A percentile compares a stretch with the other conserved stretches of the same genome.
Evolutionary conservation across 305 asterid genomes (phyloP).

Genomic region (Fraxinus albicans): DNA sequence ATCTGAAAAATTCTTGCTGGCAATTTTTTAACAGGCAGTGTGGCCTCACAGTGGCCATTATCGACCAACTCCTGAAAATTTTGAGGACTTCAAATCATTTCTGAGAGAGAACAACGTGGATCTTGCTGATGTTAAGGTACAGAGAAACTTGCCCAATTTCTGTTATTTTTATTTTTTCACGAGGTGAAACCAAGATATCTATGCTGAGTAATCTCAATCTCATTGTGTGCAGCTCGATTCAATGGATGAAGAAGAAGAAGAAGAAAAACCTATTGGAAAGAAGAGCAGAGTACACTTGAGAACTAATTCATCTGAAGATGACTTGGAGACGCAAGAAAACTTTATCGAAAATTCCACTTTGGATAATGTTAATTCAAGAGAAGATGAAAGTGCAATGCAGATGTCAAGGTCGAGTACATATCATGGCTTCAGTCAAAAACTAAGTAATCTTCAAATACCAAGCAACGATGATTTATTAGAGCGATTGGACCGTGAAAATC

Average conservation of each 20-base stretch:
- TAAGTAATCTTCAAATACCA: constrained; percentile 53
- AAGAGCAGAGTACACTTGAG: constrained; percentile 35
- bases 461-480: constrained; percentile 40
- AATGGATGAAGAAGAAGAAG: constrained; percentile 47
- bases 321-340: constrained; percentile 39
- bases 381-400: constrained; percentile 25
- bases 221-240: constrained; percentile 58
- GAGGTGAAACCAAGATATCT: neutral
- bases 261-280: constrained; percentile 31
- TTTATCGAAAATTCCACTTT: constrained; percentile 17
- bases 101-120: constrained; percentile 66
- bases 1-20: constrained; percentile 6
- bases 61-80: constrained; percentile 84
- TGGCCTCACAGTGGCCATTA: constrained; percentile 99
- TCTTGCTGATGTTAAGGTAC: constrained; percentile 73
- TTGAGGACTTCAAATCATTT: constrained; percentile 72
- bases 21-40: constrained; percentile 59
- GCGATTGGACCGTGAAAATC: constrained; percentile 31
- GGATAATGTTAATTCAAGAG: constrained; percentile 22
- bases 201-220: constrained; percentile 20
- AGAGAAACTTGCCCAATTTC: neutral
- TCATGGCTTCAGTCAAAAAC: constrained; percentile 31
- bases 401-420: constrained; percentile 18
- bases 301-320: constrained; percentile 65
- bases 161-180: constrained; percentile 5